These are phyloP conservation scores for Alternaria consortialis DNA, from an alignment of 2,329 filamentous ascomycete species.

Conservation along the genomic window DNA sequence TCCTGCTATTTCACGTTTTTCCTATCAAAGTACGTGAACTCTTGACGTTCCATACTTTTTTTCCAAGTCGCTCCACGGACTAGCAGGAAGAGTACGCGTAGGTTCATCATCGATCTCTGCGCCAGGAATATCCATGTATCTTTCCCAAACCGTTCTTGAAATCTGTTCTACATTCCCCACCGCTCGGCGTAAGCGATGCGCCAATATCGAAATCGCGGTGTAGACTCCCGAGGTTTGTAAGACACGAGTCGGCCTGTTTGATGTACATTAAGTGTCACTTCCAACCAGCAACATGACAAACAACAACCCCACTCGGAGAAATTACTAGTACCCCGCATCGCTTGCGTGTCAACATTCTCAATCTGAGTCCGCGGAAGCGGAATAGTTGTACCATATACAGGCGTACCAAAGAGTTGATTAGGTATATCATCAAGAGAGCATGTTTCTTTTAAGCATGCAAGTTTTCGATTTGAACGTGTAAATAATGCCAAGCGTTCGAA, in stretches of 20 bases:
- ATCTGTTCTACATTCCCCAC: not conserved
- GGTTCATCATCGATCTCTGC: not conserved
- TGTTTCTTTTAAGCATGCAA: not conserved
- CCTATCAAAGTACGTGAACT: too few species aligned
- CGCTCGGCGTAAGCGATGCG: not conserved
- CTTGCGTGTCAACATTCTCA: not conserved
- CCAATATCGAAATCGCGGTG: not conserved
- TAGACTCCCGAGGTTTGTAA: not conserved
- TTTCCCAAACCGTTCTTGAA: not conserved
- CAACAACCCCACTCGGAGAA: not conserved
- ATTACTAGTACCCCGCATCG: not conserved
- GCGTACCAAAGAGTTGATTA: not conserved
- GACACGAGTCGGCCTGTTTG: constrained; percentile 6
- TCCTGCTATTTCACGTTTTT: not conserved
- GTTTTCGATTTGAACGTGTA: not conserved
- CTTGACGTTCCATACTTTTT: not conserved
- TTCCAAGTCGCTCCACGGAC: not conserved
- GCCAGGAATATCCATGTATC: not conserved
- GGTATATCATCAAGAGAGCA: not conserved
- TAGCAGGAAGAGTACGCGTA: too few species aligned
- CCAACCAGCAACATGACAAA: not conserved
- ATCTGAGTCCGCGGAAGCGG: not conserved
- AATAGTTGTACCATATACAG: not conserved
- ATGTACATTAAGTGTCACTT: constrained; percentile 1
- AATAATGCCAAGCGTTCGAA: not conserved